These are phyloP conservation scores for Hypoxylon fragiforme DNA, from an alignment of 495 filamentous ascomycete genomes.

Conservation along the genomic window DNA sequence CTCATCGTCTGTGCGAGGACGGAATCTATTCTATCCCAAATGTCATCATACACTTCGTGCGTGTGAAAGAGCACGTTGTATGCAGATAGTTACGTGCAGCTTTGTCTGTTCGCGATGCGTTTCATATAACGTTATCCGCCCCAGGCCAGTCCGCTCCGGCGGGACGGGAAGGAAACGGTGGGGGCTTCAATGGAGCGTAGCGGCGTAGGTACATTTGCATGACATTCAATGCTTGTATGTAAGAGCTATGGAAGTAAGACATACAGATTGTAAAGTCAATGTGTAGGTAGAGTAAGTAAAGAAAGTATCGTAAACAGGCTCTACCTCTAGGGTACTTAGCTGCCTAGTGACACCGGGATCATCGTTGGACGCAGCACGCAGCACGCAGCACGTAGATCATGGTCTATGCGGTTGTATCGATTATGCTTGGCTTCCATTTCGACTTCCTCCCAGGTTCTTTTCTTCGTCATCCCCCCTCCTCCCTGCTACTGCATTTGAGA, in stretches of 20 bases:
- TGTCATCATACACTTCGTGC: constrained; percentile 17
- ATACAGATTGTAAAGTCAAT: no score
- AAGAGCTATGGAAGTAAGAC: no score
- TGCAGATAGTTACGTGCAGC: neutral
- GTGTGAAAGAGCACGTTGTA: neutral
- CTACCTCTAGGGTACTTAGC: neutral
- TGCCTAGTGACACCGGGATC: constrained; percentile 17
- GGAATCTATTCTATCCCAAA: constrained; percentile 5
- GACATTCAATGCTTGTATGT: neutral
- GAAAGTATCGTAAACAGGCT: neutral
- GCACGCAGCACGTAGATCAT: neutral
- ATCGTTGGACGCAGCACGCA: no score
- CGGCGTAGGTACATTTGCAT: no score
- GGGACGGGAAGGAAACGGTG: constrained; percentile 6
- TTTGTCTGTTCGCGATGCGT: constrained; percentile 11
- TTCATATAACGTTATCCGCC: constrained; percentile 8
- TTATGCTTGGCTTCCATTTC: neutral
- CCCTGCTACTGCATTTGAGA: neutral
- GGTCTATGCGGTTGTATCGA: constrained; percentile 10
- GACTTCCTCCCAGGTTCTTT: neutral
- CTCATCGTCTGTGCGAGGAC: constrained; percentile 18
- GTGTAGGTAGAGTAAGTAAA: no score
- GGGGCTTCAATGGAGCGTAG: neutral
- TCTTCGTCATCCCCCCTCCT: no score
- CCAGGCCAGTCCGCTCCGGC: constrained; percentile 14